Base-by-base conservation (phyloP, 1,284 basidiomycete species). In the Vanrija humicola region DNA sequence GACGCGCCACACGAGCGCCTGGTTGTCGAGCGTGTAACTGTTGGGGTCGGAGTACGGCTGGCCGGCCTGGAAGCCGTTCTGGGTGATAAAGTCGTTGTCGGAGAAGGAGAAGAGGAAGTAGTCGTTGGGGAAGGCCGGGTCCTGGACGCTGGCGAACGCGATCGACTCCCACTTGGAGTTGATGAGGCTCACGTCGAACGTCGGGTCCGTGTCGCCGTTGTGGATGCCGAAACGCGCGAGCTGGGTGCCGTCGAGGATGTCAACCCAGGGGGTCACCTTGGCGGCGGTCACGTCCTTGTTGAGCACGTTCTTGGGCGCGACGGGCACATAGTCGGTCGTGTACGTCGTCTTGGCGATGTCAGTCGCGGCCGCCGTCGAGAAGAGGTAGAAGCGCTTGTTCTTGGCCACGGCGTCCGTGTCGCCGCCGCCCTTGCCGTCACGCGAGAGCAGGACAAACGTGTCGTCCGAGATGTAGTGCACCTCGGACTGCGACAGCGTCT, bases 151-250 rank as follows among this genome's bases (percentile, higher is more conserved):
- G 3, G 82, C 84, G 10, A 87, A 73, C 14, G 84, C 82, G 19
- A 85, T 77, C 7, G 81, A 82, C 66, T 87, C 86, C 83, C 85
- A 87, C 72, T 87, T 87, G 3, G 81, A 80, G 55, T 82, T 82
- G 52, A 87, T 80, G 26, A 86, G 76, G 0, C 82, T 84, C 45
- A 79, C 63, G 50, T 70, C 66, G 29, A 73, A 65, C 15, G 59
- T 66, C 28, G 64, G 62, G 38, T 59, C 67, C 16, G 38, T 42
- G 23, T 18, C 25, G 34, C 34, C 46, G 38, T 63, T 67, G 54
- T 72, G 67, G 25, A 76, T 59, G 45, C 74, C 73, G 46, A 76
- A 76, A 45, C 71, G 65, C 49, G 56, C 56, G 25, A 78, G 55
- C 55, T 66, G 65, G 19, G 53, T 50, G 12, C 55, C 59, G 46